These are phyloP conservation scores for Fusarium incarnatum DNA, from an alignment of 2,329 filamentous ascomycete genomes.

Conservation along the genomic window DNA sequence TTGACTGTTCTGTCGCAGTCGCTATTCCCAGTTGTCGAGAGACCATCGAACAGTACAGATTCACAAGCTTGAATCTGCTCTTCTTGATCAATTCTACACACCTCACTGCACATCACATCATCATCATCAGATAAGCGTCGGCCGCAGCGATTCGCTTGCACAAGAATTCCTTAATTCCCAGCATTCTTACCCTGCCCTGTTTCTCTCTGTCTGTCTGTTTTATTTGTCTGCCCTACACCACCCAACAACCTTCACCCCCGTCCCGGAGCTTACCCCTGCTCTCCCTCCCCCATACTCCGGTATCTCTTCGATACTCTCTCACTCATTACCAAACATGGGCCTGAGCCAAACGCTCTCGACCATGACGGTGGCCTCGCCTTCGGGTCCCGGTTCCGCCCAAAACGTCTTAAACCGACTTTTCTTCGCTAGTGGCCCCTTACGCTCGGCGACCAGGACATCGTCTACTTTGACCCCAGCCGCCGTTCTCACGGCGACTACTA, in stretches of 20 bases:
- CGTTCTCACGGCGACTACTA: constrained; percentile 44
- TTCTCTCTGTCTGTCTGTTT: constrained; percentile 4
- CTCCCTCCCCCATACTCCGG: constrained; percentile 36
- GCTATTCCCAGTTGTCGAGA: constrained; percentile 5
- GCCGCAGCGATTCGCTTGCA: constrained; percentile 22
- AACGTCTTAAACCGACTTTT: constrained; percentile 52
- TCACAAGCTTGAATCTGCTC: background rate
- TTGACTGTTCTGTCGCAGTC: constrained; percentile 1
- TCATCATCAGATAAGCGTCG: constrained; percentile 25
- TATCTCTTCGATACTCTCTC: constrained; percentile 39
- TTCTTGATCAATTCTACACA: constrained; percentile 6
- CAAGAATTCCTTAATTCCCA: constrained; percentile 31
- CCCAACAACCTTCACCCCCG: constrained; percentile 31
- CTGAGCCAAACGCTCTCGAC: constrained; percentile 46
- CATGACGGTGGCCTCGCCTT: constrained; percentile 45
- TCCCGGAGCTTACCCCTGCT: constrained; percentile 33
- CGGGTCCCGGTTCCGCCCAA: constrained; percentile 46
- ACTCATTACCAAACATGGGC: constrained; percentile 41
- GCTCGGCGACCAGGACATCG: constrained; percentile 44
- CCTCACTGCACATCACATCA: constrained; percentile 7
- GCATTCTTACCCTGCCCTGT: constrained; percentile 23
- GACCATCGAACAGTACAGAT: constrained; percentile 3
- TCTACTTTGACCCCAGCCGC: constrained; percentile 38
- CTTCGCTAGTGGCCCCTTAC: constrained; percentile 49
- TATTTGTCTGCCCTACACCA: constrained; percentile 27